Conservation (phyloP, 2,329 filamentous ascomycete genomes). For the Chalaropsis thielavioides region DNA sequence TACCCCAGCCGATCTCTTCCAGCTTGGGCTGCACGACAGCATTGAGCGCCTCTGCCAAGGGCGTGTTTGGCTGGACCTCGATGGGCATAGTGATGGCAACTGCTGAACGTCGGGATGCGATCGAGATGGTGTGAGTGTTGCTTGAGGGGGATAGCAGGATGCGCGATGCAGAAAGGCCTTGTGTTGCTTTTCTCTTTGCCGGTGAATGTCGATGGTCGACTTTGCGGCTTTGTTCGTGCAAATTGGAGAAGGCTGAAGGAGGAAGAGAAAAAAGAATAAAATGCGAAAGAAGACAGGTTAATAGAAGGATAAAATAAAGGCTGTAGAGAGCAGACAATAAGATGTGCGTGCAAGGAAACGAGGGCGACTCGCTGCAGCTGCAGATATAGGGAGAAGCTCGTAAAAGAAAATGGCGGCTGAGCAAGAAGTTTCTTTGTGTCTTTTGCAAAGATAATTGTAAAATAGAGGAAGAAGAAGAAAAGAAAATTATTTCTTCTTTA, state of each 20-base stretch:
- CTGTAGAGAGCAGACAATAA: background rate
- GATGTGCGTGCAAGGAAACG: background rate
- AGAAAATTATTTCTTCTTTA: background rate
- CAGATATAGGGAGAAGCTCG: background rate
- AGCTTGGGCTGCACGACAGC: conserved; percentile 78
- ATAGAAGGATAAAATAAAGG: background rate
- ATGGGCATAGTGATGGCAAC: conserved; percentile 50
- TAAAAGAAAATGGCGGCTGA: background rate
- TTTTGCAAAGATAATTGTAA: background rate
- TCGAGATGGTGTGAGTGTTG: background rate
- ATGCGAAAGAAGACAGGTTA: background rate
- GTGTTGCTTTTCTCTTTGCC: background rate
- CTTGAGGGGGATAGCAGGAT: background rate
- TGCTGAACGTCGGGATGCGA: conserved; percentile 14
- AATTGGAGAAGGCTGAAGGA: background rate
- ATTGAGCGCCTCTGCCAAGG: conserved; percentile 71
- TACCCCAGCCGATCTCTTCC: conserved; percentile 82
- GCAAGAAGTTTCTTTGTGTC: background rate
- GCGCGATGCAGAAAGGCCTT: background rate
- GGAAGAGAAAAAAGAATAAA: background rate
- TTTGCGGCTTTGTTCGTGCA: background rate
- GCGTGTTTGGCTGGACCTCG: conserved; percentile 62
- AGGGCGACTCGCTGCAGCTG: background rate
- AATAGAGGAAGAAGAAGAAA: background rate
- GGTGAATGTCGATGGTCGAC: background rate